Evolutionary conservation across 345 rosid species (phyloP).

Genomic region (Brassica cretica): DNA sequence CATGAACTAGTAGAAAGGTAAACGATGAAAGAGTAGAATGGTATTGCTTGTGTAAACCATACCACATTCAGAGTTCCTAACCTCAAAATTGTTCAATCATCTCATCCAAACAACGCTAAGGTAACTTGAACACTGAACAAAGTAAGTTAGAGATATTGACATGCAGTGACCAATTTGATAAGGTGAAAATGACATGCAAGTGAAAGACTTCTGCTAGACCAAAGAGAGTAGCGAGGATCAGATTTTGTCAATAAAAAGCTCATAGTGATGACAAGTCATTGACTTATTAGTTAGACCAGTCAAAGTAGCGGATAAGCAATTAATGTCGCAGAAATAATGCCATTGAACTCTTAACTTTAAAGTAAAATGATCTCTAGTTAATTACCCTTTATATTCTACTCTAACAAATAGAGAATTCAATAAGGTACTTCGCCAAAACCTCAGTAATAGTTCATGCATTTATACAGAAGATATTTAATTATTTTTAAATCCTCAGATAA

Average conservation of each 20-base stretch:
- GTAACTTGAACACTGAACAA: too few relatives aligned
- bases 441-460: not conserved
- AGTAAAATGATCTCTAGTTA: too few relatives aligned
- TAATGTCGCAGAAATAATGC: not conserved
- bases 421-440: too few relatives aligned
- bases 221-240: not conserved
- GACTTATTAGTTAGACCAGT: not conserved
- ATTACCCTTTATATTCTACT: not conserved
- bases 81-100: too few relatives aligned
- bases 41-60: too few relatives aligned
- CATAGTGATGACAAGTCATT: not conserved
- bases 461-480: not conserved
- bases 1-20: too few relatives aligned
- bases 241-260: not conserved
- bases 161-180: not conserved
- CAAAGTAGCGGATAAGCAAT: not conserved
- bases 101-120: too few relatives aligned
- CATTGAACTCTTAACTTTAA: not conserved
- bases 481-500: not conserved
- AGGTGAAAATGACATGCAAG: not conserved
- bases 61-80: too few relatives aligned
- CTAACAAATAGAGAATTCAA: not conserved
- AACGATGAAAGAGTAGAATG: too few relatives aligned
- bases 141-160: not conserved
- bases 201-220: not conserved